Evolutionary conservation across 352 stramenopile species (phyloP), one percentile per base, ranked within the genome.

Genomic region (Globisporangium yorkense): DNA sequence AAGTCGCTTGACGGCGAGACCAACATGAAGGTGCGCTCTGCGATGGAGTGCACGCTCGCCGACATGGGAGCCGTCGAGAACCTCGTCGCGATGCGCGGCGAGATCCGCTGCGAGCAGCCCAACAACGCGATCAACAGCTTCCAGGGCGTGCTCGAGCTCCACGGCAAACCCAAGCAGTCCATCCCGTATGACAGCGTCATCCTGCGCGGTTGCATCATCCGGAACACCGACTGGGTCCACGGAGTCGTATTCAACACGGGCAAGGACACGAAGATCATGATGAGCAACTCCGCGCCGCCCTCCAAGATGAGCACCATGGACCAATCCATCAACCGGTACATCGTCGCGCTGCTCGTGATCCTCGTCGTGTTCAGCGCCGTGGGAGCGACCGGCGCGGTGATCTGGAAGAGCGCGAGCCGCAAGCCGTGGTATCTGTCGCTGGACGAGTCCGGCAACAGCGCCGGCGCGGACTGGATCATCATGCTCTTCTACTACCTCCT

Each of bases 401-500:
- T 75, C 4, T 92, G 75, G 81, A 89, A 78, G 48, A 24, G 56
- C 0, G 63, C 41, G 24, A 73, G 71, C 41, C 56, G 67, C n/a
- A 65, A 68, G 8, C 60, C 70, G 20, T 92, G 84, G 82, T 94
- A 92, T 54, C 62, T 92, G 18, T 10, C 63, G 4, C 33, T 87
- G 8, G 66, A 62, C 20, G 68, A 56, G 0, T 75, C 77, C 12
- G 58, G 63, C 7, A 68, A 75, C 24, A 71, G 61, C 31, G 37
- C 40, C 5, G 66, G 67, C 1, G 68, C 76, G 4, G 75, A 89
- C 54, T 92, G 80, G 72, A 71, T 97, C 20, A 74, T 80, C 27
- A 89, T 97, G 67, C 71, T 98, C 21, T 90, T 98, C 35, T 91
- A 90, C 58, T 99, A 98, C 67, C 71, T 99, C 29, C 86, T 98